Conservation (phyloP, 2,329 filamentous ascomycete species). For the Alternaria ethzedia region DNA sequence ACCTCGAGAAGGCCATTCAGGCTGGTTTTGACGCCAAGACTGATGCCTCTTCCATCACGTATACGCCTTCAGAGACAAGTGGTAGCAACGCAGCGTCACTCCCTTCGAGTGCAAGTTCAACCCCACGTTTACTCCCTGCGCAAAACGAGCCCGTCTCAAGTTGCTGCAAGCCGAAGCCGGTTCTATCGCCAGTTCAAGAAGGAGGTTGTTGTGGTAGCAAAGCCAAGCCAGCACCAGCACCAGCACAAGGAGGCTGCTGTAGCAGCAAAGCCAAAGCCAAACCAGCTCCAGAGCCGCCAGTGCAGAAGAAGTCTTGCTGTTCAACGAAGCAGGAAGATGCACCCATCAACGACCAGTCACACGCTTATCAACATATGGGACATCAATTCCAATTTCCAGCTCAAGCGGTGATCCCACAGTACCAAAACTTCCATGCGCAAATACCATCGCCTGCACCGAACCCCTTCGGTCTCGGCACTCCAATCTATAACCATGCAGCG, state of each 20-base stretch:
- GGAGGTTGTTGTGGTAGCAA: slow-evolving; percentile 43
- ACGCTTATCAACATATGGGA: slow-evolving; percentile 13
- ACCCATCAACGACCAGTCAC: slow-evolving; percentile 8
- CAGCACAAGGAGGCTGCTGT: slow-evolving; percentile 31
- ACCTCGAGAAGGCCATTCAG: slow-evolving; percentile 45
- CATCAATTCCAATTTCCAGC: slow-evolving; percentile 29
- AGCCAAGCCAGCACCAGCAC: slow-evolving; percentile 18
- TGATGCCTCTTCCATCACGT: slow-evolving; percentile 40
- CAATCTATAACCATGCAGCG: slow-evolving; percentile 45
- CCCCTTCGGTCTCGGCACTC: slow-evolving; percentile 39
- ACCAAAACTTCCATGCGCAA: slow-evolving; percentile 26
- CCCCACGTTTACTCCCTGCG: slow-evolving; percentile 39
- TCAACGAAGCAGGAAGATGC: slow-evolving; percentile 24
- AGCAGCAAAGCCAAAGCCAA: slow-evolving; percentile 35
- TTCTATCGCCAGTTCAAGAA: slow-evolving; percentile 17
- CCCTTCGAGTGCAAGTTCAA: slow-evolving; percentile 48
- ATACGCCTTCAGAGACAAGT: slow-evolving; percentile 43
- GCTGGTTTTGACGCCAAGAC: slow-evolving; percentile 38
- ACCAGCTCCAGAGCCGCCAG: slow-evolving; percentile 14
- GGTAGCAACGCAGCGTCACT: slow-evolving; percentile 42
- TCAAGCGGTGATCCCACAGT: slow-evolving; percentile 29
- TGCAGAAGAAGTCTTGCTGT: slow-evolving; percentile 42
- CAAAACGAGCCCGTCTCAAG: slow-evolving; percentile 36
- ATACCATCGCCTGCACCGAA: slow-evolving; percentile 16
- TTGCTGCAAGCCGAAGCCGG: slow-evolving; percentile 42